Evolutionary conservation across 202 grass and related monocot genomes (phyloP), one percentile per base, ranked within the genome.

Genomic region (Carex arenaria): DNA sequence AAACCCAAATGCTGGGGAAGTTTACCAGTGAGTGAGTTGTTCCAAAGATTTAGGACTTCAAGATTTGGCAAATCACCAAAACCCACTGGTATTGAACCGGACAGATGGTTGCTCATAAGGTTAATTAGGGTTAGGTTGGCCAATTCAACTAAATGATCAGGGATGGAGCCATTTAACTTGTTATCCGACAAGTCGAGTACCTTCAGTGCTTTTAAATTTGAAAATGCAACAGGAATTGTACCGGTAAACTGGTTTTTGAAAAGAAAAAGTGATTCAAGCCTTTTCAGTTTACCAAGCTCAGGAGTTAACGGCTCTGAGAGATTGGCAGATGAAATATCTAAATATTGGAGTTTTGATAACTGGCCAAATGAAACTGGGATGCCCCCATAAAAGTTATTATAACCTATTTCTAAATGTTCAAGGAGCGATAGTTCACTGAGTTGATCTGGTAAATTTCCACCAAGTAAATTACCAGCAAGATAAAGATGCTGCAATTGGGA

Each of bases 111-210:
- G 80, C 83, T 85, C 92, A 95, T 93, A 85, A 98, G 90, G 74
- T 91, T 95, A 55, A 98, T 78, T 51, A 87, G 81, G 0, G 91
- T 98, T 75, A 98, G 89, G 71, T 85, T 90, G 0, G 3, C 4
- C 1, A 98, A 67, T 0, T 69, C 63, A 42, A 82, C 87, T 12
- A 95, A 57, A 2, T 15, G 62, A 2, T 67, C 52, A 0, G 95
- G 95, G 15, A 98, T 98, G 15, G 26, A 31, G 4, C 91, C 90
- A 13, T 60, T 15, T 18, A 98, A 80, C 5, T 66, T 84, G 86
- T 98, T 98, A 43, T 95, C 95, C 0, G 95, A 98, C n/a, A 98
- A 61, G 64, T 98, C 95, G 0, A 98, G 83, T 0, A 92, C 90
- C 47, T 82, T 86, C 0, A 98, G 71, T 15, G 72, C 36, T 13